These are phyloP conservation scores for Solanum aculeatissimum DNA, from an alignment of 305 asterid species.

Conservation along the genomic window DNA sequence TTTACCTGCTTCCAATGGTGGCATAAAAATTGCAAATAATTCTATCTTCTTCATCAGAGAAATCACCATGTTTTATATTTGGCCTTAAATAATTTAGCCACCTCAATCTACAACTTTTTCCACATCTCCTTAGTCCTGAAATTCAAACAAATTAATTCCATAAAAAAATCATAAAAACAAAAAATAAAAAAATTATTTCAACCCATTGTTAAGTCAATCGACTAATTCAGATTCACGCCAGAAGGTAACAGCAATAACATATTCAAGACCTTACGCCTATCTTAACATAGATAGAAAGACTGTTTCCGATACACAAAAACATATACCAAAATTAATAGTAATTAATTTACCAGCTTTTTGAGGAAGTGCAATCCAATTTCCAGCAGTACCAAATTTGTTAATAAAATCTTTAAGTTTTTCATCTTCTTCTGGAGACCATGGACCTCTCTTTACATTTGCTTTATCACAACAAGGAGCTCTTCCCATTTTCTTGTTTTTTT, in stretches of 20 bases:
- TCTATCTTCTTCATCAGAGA: slow-evolving; percentile 8
- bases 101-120: slow-evolving; percentile 16
- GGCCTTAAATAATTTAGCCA: slow-evolving; percentile 16
- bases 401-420: slow-evolving; percentile 19
- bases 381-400: slow-evolving; percentile 13
- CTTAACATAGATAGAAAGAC: background rate
- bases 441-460: slow-evolving; percentile 87
- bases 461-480: slow-evolving; percentile 95
- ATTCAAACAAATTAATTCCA: background rate
- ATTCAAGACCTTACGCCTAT: background rate
- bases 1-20: slow-evolving; percentile 12
- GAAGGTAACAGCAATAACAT: background rate
- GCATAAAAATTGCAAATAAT: slow-evolving; percentile 11
- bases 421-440: slow-evolving; percentile 98
- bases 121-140: slow-evolving; percentile 13
- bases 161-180: too few relatives aligned
- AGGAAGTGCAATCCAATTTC: slow-evolving; percentile 16
- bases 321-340: background rate
- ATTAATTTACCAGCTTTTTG: slow-evolving; percentile 8
- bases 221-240: too few relatives aligned
- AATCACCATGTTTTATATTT: slow-evolving; percentile 13
- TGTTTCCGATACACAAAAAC: background rate
- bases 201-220: too few relatives aligned
- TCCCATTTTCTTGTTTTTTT: slow-evolving; percentile 41
- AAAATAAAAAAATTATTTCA: too few relatives aligned